These are phyloP conservation scores for Ustilago sp. DNA, from an alignment of 1,284 basidiomycete species.

Conservation along the genomic window DNA sequence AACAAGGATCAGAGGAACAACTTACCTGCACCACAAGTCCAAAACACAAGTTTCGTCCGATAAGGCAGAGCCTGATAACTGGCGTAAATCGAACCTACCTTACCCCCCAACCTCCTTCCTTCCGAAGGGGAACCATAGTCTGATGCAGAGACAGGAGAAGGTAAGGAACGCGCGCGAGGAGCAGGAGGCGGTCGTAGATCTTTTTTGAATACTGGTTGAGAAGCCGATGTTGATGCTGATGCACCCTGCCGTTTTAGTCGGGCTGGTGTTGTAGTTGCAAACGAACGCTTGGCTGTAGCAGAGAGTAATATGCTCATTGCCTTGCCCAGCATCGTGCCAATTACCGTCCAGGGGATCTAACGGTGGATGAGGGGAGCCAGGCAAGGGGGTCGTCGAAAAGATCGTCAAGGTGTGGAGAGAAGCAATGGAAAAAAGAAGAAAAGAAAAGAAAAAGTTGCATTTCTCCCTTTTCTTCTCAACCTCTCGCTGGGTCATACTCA, in stretches of 20 bases:
- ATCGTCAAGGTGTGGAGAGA: too few relatives aligned
- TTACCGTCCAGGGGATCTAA: too few relatives aligned
- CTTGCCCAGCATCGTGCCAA: background rate
- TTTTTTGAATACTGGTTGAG: constrained; percentile 19
- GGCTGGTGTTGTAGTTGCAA: background rate
- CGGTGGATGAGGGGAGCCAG: too few relatives aligned
- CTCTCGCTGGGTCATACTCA: background rate
- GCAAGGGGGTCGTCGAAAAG: too few relatives aligned
- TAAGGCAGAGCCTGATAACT: constrained; percentile 30
- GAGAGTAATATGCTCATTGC: background rate
- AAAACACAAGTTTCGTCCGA: constrained; percentile 39
- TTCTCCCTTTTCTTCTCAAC: background rate
- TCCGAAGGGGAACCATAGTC: background rate
- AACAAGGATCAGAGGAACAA: background rate
- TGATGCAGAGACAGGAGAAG: background rate
- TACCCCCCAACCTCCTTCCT: constrained; percentile 13
- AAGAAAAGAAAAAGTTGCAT: background rate
- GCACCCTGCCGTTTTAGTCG: background rate
- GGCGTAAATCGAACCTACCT: constrained; percentile 13
- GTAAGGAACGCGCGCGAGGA: background rate
- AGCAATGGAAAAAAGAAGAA: too few relatives aligned
- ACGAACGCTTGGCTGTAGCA: background rate
- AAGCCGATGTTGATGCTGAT: background rate
- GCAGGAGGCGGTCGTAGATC: constrained; percentile 14
- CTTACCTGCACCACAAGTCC: constrained; percentile 39